Base-by-base conservation (phyloP, 2,329 filamentous ascomycete genomes). In the Zasmidium citrigriseum region DNA sequence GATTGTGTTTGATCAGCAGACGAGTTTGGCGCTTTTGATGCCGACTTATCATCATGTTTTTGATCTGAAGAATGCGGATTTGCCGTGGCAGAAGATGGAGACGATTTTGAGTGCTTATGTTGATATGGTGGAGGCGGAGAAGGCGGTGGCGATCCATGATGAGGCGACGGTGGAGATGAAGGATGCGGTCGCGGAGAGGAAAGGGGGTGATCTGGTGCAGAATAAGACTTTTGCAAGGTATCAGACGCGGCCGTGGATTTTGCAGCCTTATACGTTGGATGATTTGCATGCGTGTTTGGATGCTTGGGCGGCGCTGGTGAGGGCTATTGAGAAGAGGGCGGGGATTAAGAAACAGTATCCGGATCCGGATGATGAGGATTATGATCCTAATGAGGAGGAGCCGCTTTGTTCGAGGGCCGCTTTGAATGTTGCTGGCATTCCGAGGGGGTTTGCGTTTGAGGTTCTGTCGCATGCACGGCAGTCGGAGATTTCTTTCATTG, bases 51-150 rank as follows among this genome's bases (percentile, higher is more conserved):
- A 71, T 52, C 70, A 72, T 59, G 51, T 72, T 5, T 71, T 70
- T 53, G 64, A 72, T 49, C 52, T 72, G 14, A 67, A 57, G n/a
- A 64, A 68, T 52, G 29, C 58, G 9, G 62, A 66, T n/a, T 57
- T 72, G 14, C 70, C 69, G 1, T 73, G 70, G 71, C 71, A 73
- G 51, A 64, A 61, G n/a, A 62, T 73, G n/a, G 71, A 73, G 53
- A 62, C 61, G 2, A 68, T 73, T 21, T 53, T 73, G 9, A 70
- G 65, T 52, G 68, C 69, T 4, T 73, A 69, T 53, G 66, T 73
- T 46, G 71, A 73, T 45, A 71, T 73, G 69, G 62, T 71, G 9
- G 69, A 73, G 55, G 67, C 66, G 2, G 71, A 70, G 47, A 73
- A 73, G 47, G 69, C 68, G 2, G 60, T 72, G 11, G 70, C 70